phyloP scores from a whole-genome alignment of 2,329 filamentous ascomycete genomes.

The Colletotrichum caudatum region DNA sequence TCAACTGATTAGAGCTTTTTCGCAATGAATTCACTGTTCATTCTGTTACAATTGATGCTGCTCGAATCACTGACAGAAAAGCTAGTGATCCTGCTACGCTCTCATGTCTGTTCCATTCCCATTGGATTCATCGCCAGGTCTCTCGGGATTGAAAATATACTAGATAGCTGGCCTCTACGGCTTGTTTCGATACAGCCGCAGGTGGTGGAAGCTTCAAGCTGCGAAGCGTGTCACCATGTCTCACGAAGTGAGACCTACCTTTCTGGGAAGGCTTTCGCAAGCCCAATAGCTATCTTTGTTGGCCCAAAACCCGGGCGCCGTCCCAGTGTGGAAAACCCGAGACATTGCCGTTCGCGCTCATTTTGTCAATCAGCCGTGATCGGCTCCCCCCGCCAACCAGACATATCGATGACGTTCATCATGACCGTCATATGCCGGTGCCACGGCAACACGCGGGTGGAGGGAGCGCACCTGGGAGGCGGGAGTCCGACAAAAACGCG shows the following conservation, averaged over 20 bases:
- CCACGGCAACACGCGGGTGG: not conserved
- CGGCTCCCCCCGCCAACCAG: not conserved
- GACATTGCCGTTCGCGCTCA: not conserved
- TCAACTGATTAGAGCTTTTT: not conserved
- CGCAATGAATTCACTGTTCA: too few species aligned
- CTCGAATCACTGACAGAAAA: not conserved
- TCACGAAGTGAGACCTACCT: fast-evolving
- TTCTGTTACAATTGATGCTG: too few species aligned
- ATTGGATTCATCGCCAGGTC: not conserved
- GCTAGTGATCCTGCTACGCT: not conserved
- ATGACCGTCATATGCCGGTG: not conserved
- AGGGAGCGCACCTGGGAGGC: not conserved
- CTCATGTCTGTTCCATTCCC: not conserved
- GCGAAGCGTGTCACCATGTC: not conserved
- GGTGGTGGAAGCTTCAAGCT: fast-evolving
- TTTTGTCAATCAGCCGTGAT: not conserved
- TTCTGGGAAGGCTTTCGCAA: fast-evolving
- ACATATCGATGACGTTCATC: not conserved
- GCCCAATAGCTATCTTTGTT: not conserved
- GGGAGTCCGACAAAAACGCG: not conserved
- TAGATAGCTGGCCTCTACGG: not conserved
- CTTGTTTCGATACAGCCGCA: not conserved
- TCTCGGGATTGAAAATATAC: not conserved
- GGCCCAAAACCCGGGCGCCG: not conserved
- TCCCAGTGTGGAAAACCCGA: too few species aligned